Base-by-base conservation (phyloP, 768 basidiomycete species). In the Nevesoporus exiguus region DNA sequence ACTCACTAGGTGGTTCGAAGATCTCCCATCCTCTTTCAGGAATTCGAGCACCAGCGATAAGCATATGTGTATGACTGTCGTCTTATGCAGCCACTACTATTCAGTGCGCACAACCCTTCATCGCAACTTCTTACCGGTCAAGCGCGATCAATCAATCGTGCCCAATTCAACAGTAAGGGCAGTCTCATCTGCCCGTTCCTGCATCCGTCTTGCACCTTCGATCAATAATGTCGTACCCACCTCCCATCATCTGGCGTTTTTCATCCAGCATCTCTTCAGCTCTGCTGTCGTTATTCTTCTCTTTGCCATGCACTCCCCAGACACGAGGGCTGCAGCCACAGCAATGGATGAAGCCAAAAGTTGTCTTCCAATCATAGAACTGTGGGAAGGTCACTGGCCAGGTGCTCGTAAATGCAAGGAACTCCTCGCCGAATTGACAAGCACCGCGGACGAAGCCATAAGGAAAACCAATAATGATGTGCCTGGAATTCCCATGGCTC, bases 381-480 rank as follows among this genome's bases (percentile, higher is more conserved):
- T 83, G 7, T 90, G 90, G 85, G 91, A 92, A 67, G 88, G 88
- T 2, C 78, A 81, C 52, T 93, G 92, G 92, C 91, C 91, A 21
- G 91, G 91, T 15, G 90, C 90, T 57, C 80, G 83, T 39, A 93
- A 93, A 70, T 91, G 91, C 76, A 91, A 85, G 69, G 90, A 91
- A 64, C 71, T 92, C 37, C 80, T 92, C 36, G 71, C 78, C 42
- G 88, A 90, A 59, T 74, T 90, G 47, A 79, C 82, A 30, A 83
- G 73, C 40, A 90, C 85, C 9, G 85, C 88, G 5, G 81, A 74
- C 41, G 86, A 86, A 52, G 88, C 87, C 29, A 83, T 90, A 44
- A 72, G 70, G 27, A 72, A 62, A 52, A 60, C 60, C 6, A 52
- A 52, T 33, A 55, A 48, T 31, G 65, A 64, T 8, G 44, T 55